phyloP scores from a whole-genome alignment of 805 yeast species.

The Monosporozyma aquatica region DNA sequence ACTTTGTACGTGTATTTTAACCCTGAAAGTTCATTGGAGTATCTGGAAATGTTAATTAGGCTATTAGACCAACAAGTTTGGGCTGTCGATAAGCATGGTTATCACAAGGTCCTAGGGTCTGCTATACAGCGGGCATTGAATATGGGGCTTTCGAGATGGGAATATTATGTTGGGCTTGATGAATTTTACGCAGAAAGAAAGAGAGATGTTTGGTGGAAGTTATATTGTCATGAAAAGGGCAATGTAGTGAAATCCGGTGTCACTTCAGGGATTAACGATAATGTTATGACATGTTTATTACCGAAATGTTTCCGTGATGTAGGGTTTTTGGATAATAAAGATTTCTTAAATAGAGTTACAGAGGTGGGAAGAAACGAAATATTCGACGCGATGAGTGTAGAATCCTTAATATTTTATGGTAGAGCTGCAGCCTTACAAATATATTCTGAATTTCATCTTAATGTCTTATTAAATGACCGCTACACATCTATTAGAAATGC shows the following conservation, averaged over 20 bases:
- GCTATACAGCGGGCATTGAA: constrained; percentile 18
- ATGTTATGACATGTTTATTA: constrained; percentile 19
- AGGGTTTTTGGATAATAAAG: constrained; percentile 18
- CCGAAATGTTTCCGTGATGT: constrained; percentile 19
- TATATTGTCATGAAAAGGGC: constrained; percentile 21
- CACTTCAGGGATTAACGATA: constrained; percentile 18
- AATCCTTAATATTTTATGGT: constrained; percentile 15
- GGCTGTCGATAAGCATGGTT: constrained; percentile 20
- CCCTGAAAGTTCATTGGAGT: constrained; percentile 13
- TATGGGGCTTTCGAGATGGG: constrained; percentile 29
- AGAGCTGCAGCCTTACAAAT: constrained; percentile 15
- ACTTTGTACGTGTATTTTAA: constrained; percentile 16
- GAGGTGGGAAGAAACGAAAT: constrained; percentile 5
- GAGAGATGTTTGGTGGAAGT: constrained; percentile 26
- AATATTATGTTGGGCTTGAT: constrained; percentile 27
- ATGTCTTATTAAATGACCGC: constrained; percentile 19
- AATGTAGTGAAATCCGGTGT: constrained; percentile 12
- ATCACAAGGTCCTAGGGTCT: constrained; percentile 16
- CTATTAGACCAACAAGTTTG: constrained; percentile 21
- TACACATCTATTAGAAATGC: constrained; percentile 23
- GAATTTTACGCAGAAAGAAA: constrained; percentile 25
- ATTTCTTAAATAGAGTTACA: constrained; percentile 13
- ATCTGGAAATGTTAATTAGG: constrained; percentile 21
- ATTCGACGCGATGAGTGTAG: constrained; percentile 13
- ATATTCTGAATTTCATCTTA: constrained; percentile 14